phyloP scores from a whole-genome alignment of 306 rosid species.

The Medicago lupulina region DNA sequence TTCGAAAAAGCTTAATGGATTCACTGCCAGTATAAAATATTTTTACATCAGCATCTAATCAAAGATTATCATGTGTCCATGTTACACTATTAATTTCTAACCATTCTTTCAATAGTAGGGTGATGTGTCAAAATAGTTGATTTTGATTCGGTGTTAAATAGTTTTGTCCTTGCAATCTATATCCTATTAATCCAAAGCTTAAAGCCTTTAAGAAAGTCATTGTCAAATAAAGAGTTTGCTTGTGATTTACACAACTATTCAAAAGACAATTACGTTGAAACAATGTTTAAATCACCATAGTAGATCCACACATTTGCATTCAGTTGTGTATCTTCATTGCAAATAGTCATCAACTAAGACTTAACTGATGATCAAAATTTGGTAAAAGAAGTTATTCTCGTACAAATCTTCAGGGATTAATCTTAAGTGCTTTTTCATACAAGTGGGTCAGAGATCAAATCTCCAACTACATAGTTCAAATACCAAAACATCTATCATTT shows the following conservation, averaged over 20 bases:
- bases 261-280: not conserved
- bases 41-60: too few relatives aligned
- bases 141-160: too few relatives aligned
- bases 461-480: not conserved
- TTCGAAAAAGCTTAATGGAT: not conserved
- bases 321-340: not conserved
- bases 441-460: not conserved
- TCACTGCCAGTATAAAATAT: too few relatives aligned
- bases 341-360: not conserved
- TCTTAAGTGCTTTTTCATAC: not conserved
- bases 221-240: not conserved
- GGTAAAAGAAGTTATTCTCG: not conserved
- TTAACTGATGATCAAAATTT: not conserved
- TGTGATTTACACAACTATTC: constrained; percentile 4
- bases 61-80: too few relatives aligned
- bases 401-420: not conserved
- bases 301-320: constrained; percentile 1
- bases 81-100: too few relatives aligned
- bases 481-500: not conserved
- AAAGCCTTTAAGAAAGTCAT: not conserved
- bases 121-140: too few relatives aligned
- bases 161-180: too few relatives aligned
- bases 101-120: too few relatives aligned
- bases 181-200: not conserved
- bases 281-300: not conserved